A percentile compares a stretch with the other conserved stretches of the same genome.
Evolutionary conservation across 176 grass and related monocot species (phyloP).

Genomic region (Hordeum marinum): DNA sequence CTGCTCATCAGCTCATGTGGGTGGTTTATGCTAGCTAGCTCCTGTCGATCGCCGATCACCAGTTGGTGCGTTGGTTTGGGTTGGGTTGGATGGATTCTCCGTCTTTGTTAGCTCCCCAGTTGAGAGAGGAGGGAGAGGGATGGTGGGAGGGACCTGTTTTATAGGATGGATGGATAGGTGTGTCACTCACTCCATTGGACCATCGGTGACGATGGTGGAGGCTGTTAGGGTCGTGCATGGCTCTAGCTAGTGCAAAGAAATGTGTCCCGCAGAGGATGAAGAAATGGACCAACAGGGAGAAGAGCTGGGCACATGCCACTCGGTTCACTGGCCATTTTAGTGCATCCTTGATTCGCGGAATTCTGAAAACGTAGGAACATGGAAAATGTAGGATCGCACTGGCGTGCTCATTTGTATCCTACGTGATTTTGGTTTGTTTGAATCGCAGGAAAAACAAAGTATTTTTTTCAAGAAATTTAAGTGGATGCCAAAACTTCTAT

Average conservation of each 20-base stretch:
- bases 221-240: neutral
- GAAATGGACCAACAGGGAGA: neutral
- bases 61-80: neutral
- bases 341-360: too few relatives aligned
- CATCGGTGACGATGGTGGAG: neutral
- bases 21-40: constrained; percentile 13
- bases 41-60: constrained; percentile 23
- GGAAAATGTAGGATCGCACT: too few relatives aligned
- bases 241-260: neutral
- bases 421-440: too few relatives aligned
- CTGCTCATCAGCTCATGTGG: constrained; percentile 14
- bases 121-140: constrained; percentile 20
- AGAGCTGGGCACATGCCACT: neutral
- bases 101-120: constrained; percentile 13
- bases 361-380: too few relatives aligned
- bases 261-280: neutral
- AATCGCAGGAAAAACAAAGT: too few relatives aligned
- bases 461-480: too few relatives aligned
- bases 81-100: neutral
- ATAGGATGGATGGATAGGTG: constrained; percentile 33
- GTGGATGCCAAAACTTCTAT: too few relatives aligned
- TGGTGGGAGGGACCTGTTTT: constrained; percentile 23
- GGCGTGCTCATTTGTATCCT: too few relatives aligned
- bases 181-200: neutral
- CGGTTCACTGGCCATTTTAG: neutral